phyloP scores from a whole-genome alignment of 73 alveolate genomes.

The Tetrahymena elliotti region DNA sequence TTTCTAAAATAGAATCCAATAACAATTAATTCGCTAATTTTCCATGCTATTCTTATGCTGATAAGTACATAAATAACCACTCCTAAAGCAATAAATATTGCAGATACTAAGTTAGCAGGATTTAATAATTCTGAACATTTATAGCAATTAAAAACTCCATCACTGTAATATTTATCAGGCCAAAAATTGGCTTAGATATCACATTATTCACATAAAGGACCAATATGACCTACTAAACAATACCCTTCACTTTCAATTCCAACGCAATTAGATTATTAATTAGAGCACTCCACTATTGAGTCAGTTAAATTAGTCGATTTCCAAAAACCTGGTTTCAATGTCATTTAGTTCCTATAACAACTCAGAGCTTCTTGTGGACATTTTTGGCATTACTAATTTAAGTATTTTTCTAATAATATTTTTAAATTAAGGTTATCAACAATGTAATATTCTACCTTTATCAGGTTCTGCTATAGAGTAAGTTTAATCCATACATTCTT shows the following conservation, averaged over 20 bases:
- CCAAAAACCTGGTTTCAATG: constrained; percentile 16
- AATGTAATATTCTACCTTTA: not conserved
- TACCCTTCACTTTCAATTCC: constrained; percentile 4
- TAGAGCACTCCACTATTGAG: constrained; percentile 1
- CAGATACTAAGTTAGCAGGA: not conserved
- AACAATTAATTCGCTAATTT: not conserved
- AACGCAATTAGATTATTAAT: not conserved
- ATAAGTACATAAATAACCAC: not conserved
- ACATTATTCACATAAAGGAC: constrained; percentile 29
- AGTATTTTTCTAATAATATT: not conserved
- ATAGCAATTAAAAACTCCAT: constrained; percentile 11
- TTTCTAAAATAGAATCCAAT: not conserved
- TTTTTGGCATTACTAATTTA: not conserved
- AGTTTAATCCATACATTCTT: not conserved
- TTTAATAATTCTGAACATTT: not conserved
- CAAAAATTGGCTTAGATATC: constrained; percentile 6
- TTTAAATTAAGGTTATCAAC: not conserved
- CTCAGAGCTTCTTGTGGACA: not conserved
- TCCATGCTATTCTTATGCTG: not conserved
- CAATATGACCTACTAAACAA: constrained; percentile 13
- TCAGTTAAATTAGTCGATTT: not conserved
- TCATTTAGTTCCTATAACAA: not conserved
- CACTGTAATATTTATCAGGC: not conserved
- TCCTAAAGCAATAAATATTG: not conserved
- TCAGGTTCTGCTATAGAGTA: not conserved